phyloP scores from a whole-genome alignment of 228 moss, liverwort and hornwort species.

The Sphagnum fallax region DNA sequence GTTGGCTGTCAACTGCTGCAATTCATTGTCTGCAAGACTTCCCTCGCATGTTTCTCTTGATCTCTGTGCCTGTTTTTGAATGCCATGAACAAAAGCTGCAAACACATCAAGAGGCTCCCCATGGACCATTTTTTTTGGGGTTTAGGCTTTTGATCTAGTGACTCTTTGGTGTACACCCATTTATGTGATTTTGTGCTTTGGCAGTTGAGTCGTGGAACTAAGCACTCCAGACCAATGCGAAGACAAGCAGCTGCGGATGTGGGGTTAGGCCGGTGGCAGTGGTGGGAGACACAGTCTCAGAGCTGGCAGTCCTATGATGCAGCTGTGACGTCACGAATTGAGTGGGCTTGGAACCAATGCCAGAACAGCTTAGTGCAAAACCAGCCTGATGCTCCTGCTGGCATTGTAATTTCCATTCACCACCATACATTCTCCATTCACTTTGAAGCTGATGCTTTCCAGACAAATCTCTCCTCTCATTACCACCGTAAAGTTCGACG shows the following conservation, averaged over 20 bases:
- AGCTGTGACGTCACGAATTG: constrained; percentile 23
- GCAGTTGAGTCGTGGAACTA: constrained; percentile 24
- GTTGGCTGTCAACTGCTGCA: no score
- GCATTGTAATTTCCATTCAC: constrained; percentile 20
- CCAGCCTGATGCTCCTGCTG: constrained; percentile 37
- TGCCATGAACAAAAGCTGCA: no score
- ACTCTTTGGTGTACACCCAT: no score
- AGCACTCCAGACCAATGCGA: constrained; percentile 36
- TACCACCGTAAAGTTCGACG: constrained; percentile 51
- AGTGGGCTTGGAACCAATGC: constrained; percentile 40
- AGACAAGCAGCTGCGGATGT: constrained; percentile 21
- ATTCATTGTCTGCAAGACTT: no score
- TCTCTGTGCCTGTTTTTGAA: no score
- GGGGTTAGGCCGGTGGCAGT: constrained; percentile 34
- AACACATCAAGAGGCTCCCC: no score
- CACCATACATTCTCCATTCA: constrained; percentile 32
- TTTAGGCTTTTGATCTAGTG: no score
- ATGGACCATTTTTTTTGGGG: no score
- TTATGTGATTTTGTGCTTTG: neutral
- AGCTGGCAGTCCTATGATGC: constrained; percentile 36
- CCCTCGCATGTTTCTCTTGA: no score
- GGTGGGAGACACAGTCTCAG: constrained; percentile 33
- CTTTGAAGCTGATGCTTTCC: constrained; percentile 47
- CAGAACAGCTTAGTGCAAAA: constrained; percentile 23
- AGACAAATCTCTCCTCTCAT: constrained; percentile 29